phyloP scores from a whole-genome alignment of 148 eudicot species.

The Fagopyrum homotropicum region DNA sequence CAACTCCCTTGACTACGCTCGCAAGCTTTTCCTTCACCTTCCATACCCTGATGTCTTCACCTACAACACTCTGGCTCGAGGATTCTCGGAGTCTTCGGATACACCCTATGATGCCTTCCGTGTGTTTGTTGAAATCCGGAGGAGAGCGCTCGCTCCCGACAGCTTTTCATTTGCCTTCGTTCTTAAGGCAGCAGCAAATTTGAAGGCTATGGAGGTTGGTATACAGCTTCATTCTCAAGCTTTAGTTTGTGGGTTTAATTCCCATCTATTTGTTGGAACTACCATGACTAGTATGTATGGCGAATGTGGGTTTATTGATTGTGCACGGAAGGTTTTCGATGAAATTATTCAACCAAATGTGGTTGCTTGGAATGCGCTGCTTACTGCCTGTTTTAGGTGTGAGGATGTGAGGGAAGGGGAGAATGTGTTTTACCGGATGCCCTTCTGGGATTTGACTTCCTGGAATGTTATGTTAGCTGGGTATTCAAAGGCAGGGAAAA shows the following conservation, averaged over 20 bases:
- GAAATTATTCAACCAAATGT: constrained; percentile 51
- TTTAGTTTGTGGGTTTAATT: constrained; percentile 25
- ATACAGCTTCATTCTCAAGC: constrained; percentile 53
- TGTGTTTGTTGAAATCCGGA: constrained; percentile 39
- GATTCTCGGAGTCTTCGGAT: constrained; percentile 36
- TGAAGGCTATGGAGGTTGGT: constrained; percentile 31
- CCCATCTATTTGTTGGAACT: constrained; percentile 57
- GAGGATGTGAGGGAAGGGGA: constrained; percentile 32
- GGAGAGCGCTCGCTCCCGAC: constrained; percentile 26
- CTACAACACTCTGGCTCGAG: constrained; percentile 59
- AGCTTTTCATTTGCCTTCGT: constrained; percentile 54
- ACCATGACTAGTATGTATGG: constrained; percentile 51
- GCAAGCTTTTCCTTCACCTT: constrained; percentile 26
- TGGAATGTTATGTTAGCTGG: constrained; percentile 55
- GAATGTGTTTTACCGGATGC: constrained; percentile 37
- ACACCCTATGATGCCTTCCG: constrained; percentile 29
- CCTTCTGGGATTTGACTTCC: constrained; percentile 31
- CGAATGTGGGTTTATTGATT: constrained; percentile 37
- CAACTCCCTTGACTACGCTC: constrained; percentile 33
- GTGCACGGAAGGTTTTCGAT: constrained; percentile 49
- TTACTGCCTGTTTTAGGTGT: constrained; percentile 49
- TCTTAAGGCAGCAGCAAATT: constrained; percentile 41
- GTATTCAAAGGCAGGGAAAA: constrained; percentile 39
- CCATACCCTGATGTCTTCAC: constrained; percentile 46
- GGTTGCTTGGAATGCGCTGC: constrained; percentile 63